A percentile compares a stretch with the other conserved stretches of the same genome.
Conservation (phyloP, 2,329 filamentous ascomycete species). For the Lecanosticta acicola region DNA sequence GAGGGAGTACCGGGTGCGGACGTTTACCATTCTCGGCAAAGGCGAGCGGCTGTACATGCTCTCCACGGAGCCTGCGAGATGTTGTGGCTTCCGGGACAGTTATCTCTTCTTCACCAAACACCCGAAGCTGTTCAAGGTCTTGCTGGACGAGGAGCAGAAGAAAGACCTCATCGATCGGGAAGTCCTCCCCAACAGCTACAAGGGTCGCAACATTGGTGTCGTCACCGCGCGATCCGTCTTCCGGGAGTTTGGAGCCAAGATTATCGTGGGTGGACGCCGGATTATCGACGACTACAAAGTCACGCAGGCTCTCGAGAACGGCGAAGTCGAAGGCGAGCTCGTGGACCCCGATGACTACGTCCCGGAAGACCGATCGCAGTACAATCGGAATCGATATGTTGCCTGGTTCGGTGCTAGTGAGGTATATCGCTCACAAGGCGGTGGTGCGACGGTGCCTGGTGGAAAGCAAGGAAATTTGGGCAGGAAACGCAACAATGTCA, state of each 20-base stretch:
- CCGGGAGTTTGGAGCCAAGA: constrained; percentile 89
- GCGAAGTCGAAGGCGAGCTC: constrained; percentile 78
- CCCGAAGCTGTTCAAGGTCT: constrained; percentile 92
- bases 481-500: constrained; percentile 81
- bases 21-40: constrained; percentile 81
- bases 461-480: constrained; percentile 61
- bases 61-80: constrained; percentile 93
- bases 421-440: constrained; percentile 74
- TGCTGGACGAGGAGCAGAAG: constrained; percentile 96
- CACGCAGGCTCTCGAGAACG: constrained; percentile 65
- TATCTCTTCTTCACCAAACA: constrained; percentile 99
- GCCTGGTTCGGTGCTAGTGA: constrained; percentile 96
- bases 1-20: constrained; percentile 89
- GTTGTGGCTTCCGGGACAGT: constrained; percentile 93
- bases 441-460: constrained; percentile 44
- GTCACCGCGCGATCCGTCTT: constrained; percentile 96
- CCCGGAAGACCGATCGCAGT: constrained; percentile 70
- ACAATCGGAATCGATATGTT: constrained; percentile 98
- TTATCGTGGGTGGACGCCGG: constrained; percentile 83
- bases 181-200: constrained; percentile 97
- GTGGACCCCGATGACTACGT: constrained; percentile 84
- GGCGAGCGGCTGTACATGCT: constrained; percentile 92
- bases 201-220: constrained; percentile 92
- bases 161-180: constrained; percentile 90
- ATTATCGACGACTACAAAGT: constrained; percentile 88